Evolutionary conservation across 208 protist genomes (phyloP).

Genomic region (Crithidia brevicula): DNA sequence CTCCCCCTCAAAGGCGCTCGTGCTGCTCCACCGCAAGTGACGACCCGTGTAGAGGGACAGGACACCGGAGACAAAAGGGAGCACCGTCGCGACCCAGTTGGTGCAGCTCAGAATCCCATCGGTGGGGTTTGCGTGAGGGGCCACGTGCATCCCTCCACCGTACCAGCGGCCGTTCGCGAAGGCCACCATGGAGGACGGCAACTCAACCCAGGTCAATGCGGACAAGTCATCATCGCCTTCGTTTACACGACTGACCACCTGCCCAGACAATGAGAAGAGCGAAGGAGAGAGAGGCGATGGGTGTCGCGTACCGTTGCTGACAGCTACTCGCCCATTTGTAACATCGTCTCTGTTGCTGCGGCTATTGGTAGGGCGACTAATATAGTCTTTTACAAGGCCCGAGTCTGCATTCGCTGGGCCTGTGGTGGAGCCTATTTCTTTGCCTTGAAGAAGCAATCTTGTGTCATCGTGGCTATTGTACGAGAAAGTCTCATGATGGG

Average conservation of each 20-base stretch:
- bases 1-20: slow-evolving; percentile 67
- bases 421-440: too few species aligned
- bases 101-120: slow-evolving; percentile 77
- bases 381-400: too few species aligned
- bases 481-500: too few species aligned
- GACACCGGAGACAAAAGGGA: slow-evolving; percentile 48
- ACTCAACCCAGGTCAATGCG: slow-evolving; percentile 55
- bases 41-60: slow-evolving; percentile 70
- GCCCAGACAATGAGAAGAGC: too few species aligned
- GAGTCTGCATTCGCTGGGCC: too few species aligned
- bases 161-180: slow-evolving; percentile 87
- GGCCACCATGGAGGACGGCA: slow-evolving; percentile 70
- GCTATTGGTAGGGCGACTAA: too few species aligned
- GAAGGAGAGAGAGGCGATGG: too few species aligned
- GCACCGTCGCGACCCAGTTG: slow-evolving; percentile 66
- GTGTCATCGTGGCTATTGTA: too few species aligned
- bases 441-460: too few species aligned
- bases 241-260: not conserved
- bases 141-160: slow-evolving; percentile 79
- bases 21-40: slow-evolving; percentile 67
- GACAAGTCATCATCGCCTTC: slow-evolving; percentile 11
- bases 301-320: too few species aligned
- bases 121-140: slow-evolving; percentile 74
- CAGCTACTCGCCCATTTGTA: too few species aligned
- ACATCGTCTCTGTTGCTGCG: not conserved